Percentiles rank a stretch among this genome's conserved stretches.
Evolutionary conservation across 192 early-diverging fungal species (phyloP).

Genomic region (Dissophora ornata): DNA sequence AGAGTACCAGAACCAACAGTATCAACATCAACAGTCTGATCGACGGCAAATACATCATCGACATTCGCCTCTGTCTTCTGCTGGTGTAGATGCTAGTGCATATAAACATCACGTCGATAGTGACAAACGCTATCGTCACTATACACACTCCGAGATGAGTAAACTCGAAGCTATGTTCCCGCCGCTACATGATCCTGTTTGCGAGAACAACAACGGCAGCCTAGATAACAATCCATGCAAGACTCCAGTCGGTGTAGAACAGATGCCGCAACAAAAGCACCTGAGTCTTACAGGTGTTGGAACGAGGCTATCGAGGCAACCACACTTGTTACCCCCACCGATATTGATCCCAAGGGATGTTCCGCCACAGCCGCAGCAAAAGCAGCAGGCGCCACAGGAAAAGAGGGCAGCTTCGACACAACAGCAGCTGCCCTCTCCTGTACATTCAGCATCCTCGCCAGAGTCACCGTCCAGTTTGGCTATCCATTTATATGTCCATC

Average conservation of each 20-base stretch:
- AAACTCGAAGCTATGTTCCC: slow-evolving; percentile 29
- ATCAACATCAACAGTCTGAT: slow-evolving; percentile 14
- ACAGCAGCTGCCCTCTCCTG: slow-evolving; percentile 14
- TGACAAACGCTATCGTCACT: slow-evolving; percentile 1
- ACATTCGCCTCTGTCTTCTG: not conserved
- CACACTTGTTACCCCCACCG: slow-evolving; percentile 17
- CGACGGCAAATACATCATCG: slow-evolving; percentile 8
- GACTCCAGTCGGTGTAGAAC: not conserved
- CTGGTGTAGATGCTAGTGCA: slow-evolving; percentile 5
- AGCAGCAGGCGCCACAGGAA: slow-evolving; percentile 5
- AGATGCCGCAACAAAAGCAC: slow-evolving; percentile 1
- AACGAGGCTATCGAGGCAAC: slow-evolving; percentile 7
- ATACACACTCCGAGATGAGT: slow-evolving; percentile 25
- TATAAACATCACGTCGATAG: slow-evolving; percentile 7
- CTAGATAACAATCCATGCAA: not conserved
- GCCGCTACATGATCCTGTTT: slow-evolving; percentile 17
- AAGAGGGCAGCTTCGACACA: not conserved
- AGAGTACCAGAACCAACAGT: slow-evolving; percentile 5
- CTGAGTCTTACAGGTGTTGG: not conserved
- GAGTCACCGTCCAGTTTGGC: slow-evolving; percentile 46
- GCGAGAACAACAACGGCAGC: not conserved
- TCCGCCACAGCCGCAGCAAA: not conserved
- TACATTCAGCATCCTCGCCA: slow-evolving; percentile 14
- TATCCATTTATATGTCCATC: slow-evolving; percentile 49
- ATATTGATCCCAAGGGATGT: slow-evolving; percentile 25